Evolutionary conservation across 179 eudicot species (phyloP), one percentile per base, ranked within the genome.

Genomic region (Nepenthes alata): DNA sequence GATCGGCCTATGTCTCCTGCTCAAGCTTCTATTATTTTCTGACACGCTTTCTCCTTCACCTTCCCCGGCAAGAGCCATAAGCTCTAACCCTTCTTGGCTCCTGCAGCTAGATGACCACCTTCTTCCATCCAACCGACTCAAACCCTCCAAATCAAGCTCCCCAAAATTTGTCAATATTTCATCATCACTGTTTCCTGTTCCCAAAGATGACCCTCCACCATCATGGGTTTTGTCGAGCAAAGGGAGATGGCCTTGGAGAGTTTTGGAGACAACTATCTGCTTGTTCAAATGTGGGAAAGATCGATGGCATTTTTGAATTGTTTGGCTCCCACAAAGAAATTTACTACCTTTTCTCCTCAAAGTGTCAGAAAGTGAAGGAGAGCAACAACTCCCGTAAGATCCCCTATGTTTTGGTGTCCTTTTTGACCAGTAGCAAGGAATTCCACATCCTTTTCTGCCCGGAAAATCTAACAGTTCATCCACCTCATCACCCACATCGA

Each of bases 361-460:
- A 25, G 97, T 85, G 70, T 87, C 97, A 44, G 99, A 90, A 60
- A 94, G 80, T 4, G 99, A 94, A 52, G 99, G 96, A 6, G 99
- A 94, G 65, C 79, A 84, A 75, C 81, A 74, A 74, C 95, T 90
- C 55, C 95, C 85, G 68, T 66, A 73, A 38, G 70, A 77, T n/a
- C 82, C 83, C 71, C 79, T 88, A 53, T 70, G 77, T 78, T 79
- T 93, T 25, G 96, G 86, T 3, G 80, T 66, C 77, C 82, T 87
- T 73, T 72, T 90, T 11, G 96, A 85, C 89, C 97, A 87, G 54
- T 85, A 90, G 66, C 94, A 91, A 60, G 97, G 90, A 67, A 94
- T 85, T 68, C 99, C 99, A 73, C 99, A 94, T 67, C 99, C 99
- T 62, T 78, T 81, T 13, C 84, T 78, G 35, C 87, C 88, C 0